Conservation (phyloP, 805 yeast genomes). For the Tetrapisispora phaffii region DNA sequence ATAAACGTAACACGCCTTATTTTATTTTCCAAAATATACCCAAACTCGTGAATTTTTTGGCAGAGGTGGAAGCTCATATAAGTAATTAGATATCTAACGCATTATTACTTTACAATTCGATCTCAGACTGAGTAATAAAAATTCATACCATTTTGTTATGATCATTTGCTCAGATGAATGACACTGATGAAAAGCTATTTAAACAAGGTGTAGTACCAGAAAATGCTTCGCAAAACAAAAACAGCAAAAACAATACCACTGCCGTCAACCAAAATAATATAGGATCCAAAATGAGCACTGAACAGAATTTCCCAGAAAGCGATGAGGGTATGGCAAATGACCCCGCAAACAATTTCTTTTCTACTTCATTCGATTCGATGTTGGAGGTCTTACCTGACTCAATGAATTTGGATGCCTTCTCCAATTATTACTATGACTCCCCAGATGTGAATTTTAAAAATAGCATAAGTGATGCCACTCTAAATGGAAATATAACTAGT, state of each 20-base stretch:
- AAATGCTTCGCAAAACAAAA: not conserved
- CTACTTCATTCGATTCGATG: conserved; percentile 26
- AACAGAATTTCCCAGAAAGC: not conserved
- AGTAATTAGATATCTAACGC: too few species aligned
- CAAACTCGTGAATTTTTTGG: too few species aligned
- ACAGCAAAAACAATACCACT: not conserved
- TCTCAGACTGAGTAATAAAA: too few species aligned
- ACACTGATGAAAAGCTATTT: not conserved
- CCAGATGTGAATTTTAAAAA: conserved; percentile 2
- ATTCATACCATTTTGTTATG: not conserved
- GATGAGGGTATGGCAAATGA: not conserved
- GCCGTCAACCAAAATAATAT: not conserved
- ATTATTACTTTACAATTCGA: too few species aligned
- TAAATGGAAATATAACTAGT: not conserved
- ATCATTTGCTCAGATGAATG: conserved; percentile 2
- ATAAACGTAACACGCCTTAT: too few species aligned
- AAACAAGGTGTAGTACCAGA: conserved; percentile 2
- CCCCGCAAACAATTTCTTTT: not conserved
- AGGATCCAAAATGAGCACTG: not conserved
- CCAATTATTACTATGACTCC: conserved; percentile 2
- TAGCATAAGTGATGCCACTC: not conserved
- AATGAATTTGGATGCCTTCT: conserved; percentile 18
- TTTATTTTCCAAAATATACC: too few species aligned
- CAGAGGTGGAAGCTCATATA: too few species aligned
- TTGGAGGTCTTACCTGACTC: conserved; percentile 27